Conservation (phyloP, 345 rosid genomes). For the Salix udensis region DNA sequence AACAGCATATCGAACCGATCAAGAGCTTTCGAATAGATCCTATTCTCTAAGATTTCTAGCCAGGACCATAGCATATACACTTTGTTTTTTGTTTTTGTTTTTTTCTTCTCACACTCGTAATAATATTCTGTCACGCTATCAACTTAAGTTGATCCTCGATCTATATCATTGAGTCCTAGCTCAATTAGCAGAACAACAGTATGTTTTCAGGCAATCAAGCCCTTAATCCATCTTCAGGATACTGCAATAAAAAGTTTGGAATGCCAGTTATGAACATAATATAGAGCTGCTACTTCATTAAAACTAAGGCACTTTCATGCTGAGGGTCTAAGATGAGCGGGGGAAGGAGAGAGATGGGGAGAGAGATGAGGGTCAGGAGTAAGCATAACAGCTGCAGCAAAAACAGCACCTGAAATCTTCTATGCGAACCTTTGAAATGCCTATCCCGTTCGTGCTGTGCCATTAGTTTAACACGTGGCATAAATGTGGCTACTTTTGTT, state of each 20-base stretch:
- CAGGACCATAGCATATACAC: background rate
- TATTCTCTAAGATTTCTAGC: no score
- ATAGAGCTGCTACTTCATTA: background rate
- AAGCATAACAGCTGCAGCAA: constrained; percentile 30
- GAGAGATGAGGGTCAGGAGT: constrained; percentile 24
- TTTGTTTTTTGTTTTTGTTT: no score
- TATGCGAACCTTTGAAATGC: constrained; percentile 34
- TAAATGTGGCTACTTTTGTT: no score
- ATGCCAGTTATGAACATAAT: background rate
- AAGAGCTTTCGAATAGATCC: background rate
- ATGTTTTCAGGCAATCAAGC: background rate
- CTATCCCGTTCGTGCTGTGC: constrained; percentile 42
- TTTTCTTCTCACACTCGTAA: no score
- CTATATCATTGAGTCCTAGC: background rate
- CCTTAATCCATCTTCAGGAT: background rate
- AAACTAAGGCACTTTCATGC: no score
- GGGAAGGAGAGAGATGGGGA: no score
- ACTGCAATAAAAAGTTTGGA: background rate
- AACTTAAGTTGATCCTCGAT: background rate
- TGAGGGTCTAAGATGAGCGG: no score
- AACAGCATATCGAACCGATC: background rate
- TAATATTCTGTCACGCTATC: no score
- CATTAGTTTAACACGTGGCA: constrained; percentile 15
- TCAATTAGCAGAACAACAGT: background rate
- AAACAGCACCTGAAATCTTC: constrained; percentile 31